A percentile compares a stretch with the other conserved stretches of the same genome.
These are phyloP conservation scores for Spathaspora boniae DNA, from an alignment of 805 yeast genomes.

Conservation along the genomic window DNA sequence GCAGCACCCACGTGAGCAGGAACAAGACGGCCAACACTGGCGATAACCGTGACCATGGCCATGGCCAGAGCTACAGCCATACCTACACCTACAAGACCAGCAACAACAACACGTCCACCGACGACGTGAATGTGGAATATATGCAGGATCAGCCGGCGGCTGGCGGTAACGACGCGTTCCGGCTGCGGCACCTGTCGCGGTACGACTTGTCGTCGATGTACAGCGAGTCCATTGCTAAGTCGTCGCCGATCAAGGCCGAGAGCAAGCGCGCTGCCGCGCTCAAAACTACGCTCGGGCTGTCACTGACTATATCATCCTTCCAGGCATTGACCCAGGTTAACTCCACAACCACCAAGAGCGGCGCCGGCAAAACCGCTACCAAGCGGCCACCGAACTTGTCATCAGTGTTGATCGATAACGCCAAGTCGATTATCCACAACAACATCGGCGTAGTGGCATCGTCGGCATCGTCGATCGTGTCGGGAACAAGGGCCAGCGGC, in stretches of 20 bases:
- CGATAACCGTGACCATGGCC: too few species aligned
- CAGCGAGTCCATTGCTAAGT: conserved; percentile 22
- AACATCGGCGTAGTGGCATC: conserved; percentile 25
- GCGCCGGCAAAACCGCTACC: conserved; percentile 10
- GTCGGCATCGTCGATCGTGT: conserved; percentile 29
- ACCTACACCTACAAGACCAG: background rate
- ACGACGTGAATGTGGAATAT: background rate
- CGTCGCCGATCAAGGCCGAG: conserved; percentile 26
- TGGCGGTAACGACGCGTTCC: too few species aligned
- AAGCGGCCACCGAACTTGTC: conserved; percentile 27
- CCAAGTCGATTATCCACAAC: conserved; percentile 29
- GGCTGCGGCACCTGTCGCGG: conserved; percentile 5
- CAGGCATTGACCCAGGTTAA: conserved; percentile 22
- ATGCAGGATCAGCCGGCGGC: too few species aligned
- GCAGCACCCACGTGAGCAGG: too few species aligned
- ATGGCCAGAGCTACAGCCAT: too few species aligned
- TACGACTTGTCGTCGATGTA: conserved; percentile 18
- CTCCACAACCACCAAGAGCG: conserved; percentile 17
- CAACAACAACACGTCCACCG: background rate
- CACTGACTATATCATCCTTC: conserved; percentile 25
- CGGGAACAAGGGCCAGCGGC: conserved; percentile 10
- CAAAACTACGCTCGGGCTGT: conserved; percentile 7
- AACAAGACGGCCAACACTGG: too few species aligned
- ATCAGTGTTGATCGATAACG: conserved; percentile 34
- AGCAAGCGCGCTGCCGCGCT: conserved; percentile 11